Conservation (phyloP, 257 asterid genomes). For the Capsicum rhomboideum region DNA sequence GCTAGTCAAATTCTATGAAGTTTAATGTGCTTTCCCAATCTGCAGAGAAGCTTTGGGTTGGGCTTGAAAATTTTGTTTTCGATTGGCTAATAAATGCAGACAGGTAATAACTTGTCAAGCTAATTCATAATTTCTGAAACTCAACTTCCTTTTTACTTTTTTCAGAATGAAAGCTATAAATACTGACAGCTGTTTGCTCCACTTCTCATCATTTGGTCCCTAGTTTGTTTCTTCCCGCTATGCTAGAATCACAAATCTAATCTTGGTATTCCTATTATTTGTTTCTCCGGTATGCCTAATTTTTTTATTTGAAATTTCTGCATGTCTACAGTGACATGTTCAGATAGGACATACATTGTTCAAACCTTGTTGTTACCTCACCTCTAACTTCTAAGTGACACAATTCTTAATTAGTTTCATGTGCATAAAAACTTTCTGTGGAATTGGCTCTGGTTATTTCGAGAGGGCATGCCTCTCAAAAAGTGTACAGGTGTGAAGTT, state of each 20-base stretch:
- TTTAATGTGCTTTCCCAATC: conserved; percentile 13
- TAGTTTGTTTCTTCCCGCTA: not conserved
- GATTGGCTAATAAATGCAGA: conserved; percentile 99
- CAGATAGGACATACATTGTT: not conserved
- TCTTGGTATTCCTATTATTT: not conserved
- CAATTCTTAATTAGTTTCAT: not conserved
- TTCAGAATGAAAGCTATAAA: not conserved
- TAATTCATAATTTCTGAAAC: not conserved
- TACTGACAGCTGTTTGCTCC: not conserved
- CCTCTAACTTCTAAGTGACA: not conserved
- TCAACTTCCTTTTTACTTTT: not conserved
- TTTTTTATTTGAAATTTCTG: not conserved
- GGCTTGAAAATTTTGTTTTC: conserved; percentile 96
- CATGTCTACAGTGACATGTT: not conserved
- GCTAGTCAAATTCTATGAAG: not conserved
- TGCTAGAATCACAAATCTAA: not conserved
- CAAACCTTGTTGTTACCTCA: not conserved
- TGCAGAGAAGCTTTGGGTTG: conserved; percentile 96
- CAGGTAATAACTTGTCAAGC: conserved; percentile 42
- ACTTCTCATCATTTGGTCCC: not conserved
- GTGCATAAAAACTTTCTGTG: not conserved
- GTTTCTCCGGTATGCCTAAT: not conserved
- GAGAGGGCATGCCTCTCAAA: not conserved
- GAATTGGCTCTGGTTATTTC: not conserved
- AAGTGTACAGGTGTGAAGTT: not conserved